Evolutionary conservation across 1,284 basidiomycete genomes (phyloP), one percentile per base, ranked within the genome.

Genomic region (Moesziomyces antarcticus): DNA sequence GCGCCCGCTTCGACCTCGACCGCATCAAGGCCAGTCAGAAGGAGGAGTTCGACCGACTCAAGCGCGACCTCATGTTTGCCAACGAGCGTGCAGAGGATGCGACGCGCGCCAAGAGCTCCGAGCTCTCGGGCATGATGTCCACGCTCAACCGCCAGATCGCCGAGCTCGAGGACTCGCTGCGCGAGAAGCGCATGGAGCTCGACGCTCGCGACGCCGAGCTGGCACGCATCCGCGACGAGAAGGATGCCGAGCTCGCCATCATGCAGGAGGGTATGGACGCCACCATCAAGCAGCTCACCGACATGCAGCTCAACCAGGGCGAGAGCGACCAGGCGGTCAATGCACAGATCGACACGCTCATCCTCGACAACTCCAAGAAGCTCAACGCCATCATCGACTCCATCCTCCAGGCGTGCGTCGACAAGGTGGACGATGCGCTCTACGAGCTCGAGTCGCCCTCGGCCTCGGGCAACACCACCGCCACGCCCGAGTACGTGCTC

Each of bases 341-440:
- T 82, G 92, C 93, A 14, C 94, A 98, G 84, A 94, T 99, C 79
- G 96, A 99, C 85, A 97, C 91, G 1, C 88, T 99, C 76, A 97
- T 99, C 75, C 88, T 99, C 65, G 97, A 99, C 85, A 93, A 97
- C 84, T 89, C 94, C 83, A 98, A 97, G 88, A 97, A 98, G 86
- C 88, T 99, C 79, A 99, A 99, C 85, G 90, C 94, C 77, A 97
- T 99, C 84, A 98, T 99, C 82, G 94, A 99, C 86, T 99, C 97
- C 4, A 98, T 99, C 82, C 87, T 99, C 35, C 77, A 97, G 85
- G 93, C 94, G 10, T 98, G 96, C 82, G 93, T 96, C 40, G 92
- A 96, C 77, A 98, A 98, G 85, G 90, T 99, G 49, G 97, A 99
- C 81, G 96, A 98, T 83, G 90, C 93, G 4, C 92, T 98, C 78